Percentiles rank a stretch among this genome's conserved stretches.
Conservation (phyloP, 2,329 filamentous ascomycete genomes). For the Fusarium buxicola region DNA sequence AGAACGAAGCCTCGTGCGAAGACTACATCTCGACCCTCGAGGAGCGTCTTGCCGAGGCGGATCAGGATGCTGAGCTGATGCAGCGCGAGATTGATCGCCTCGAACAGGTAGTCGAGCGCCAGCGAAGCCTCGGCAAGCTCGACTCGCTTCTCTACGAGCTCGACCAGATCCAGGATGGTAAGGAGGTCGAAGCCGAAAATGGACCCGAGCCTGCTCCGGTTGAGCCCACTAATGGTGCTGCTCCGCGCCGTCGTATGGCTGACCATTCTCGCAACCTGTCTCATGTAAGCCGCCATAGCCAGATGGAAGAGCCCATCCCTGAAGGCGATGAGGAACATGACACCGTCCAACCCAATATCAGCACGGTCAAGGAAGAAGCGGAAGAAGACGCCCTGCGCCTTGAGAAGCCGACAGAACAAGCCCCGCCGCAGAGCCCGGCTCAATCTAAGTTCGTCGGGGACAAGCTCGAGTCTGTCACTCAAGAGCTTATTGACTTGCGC, state of each 20-base stretch:
- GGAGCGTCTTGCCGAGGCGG: conserved; percentile 92
- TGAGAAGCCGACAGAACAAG: conserved; percentile 25
- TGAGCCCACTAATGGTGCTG: conserved; percentile 53
- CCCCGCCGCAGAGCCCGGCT: conserved; percentile 73
- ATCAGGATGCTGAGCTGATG: conserved; percentile 97
- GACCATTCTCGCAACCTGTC: conserved; percentile 68
- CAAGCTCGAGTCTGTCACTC: conserved; percentile 90
- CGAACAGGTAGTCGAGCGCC: conserved; percentile 94
- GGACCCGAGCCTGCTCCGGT: conserved; percentile 48
- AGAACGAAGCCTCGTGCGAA: conserved; percentile 90
- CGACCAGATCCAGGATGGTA: conserved; percentile 77
- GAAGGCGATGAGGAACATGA: conserved; percentile 63
- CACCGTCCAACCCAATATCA: conserved; percentile 41
- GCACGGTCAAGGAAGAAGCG: conserved; percentile 51
- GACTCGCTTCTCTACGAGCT: conserved; percentile 93
- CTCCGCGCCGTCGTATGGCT: conserved; percentile 58
- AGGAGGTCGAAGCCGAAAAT: conserved; percentile 51
- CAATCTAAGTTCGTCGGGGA: conserved; percentile 90
- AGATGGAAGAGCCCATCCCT: conserved; percentile 65
- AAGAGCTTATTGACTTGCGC: conserved; percentile 90
- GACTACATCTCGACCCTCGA: conserved; percentile 98
- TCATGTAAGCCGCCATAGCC: conserved; percentile 64
- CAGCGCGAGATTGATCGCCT: conserved; percentile 94
- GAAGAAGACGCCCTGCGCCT: conserved; percentile 40
- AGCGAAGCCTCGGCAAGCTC: conserved; percentile 92